Evolutionary conservation across 768 basidiomycete genomes (phyloP).

Genomic region (Tephrocybe sp.): DNA sequence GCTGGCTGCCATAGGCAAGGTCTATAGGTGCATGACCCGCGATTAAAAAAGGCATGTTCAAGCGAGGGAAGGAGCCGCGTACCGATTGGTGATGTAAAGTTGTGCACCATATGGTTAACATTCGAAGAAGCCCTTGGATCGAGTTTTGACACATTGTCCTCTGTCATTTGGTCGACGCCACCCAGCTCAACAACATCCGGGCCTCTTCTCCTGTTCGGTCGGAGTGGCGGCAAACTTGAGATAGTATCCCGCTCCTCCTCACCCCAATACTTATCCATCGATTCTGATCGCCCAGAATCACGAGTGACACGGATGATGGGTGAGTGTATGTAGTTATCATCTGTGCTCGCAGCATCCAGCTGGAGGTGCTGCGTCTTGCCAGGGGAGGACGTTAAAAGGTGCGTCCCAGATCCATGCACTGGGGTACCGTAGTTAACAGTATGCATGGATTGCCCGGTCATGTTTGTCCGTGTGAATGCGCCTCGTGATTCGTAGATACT

Average conservation of each 20-base stretch:
- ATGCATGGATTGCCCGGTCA: slow-evolving; percentile 17
- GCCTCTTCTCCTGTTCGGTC: slow-evolving; percentile 44
- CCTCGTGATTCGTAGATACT: slow-evolving; percentile 23
- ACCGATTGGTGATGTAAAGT: slow-evolving; percentile 76
- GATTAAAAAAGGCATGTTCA: too few species aligned
- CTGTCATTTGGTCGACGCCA: slow-evolving; percentile 35
- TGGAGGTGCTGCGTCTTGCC: slow-evolving; percentile 24
- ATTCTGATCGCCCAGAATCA: slow-evolving; percentile 16
- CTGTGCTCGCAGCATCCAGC: slow-evolving; percentile 17
- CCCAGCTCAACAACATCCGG: slow-evolving; percentile 37
- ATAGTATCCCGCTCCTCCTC: slow-evolving; percentile 32
- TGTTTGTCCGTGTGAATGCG: slow-evolving; percentile 16
- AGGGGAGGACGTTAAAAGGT: slow-evolving; percentile 36
- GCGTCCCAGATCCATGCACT: slow-evolving; percentile 22
- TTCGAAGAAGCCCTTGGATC: slow-evolving; percentile 31
- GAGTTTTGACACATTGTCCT: slow-evolving; percentile 44
- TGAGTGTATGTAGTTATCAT: slow-evolving; percentile 17
- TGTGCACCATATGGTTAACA: slow-evolving; percentile 55
- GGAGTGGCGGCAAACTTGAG: slow-evolving; percentile 30
- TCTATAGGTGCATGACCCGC: too few species aligned
- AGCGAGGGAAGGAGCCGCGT: slow-evolving; percentile 18
- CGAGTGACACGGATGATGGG: neutral
- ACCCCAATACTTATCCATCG: slow-evolving; percentile 20
- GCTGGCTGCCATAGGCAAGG: too few species aligned
- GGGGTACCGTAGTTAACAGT: slow-evolving; percentile 11